Base-by-base conservation (phyloP, 1,284 basidiomycete genomes). In the Tylopilus sp. region DNA sequence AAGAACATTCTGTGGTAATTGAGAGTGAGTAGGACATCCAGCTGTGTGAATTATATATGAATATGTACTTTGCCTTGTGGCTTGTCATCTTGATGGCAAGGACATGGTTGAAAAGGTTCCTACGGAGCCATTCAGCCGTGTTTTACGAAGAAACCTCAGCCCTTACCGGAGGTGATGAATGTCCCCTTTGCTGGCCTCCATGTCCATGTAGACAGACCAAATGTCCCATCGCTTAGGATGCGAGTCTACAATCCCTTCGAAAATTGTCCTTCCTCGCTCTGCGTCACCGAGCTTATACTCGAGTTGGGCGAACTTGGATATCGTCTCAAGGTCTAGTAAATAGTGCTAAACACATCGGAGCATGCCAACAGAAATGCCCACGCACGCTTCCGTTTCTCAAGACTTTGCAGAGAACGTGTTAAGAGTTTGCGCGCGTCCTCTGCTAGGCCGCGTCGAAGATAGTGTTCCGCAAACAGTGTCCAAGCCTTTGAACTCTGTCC, bases 181-280 rank as follows among this genome's bases (percentile, higher is more conserved):
- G 79, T 97, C 90, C 29, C 86, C 81, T 77, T 92, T 89, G 55
- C 87, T 86, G 9, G 91, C 91, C 76, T 99, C 95, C 91, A 98
- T 96, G 77, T 99, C 98, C 77, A 99, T 91, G 80, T 99, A 99
- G 63, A 99, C 86, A 64, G 93, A 94, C 97, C 98, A 99, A 52
- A 99, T 82, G 78, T 99, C 97, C 83, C 96, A 91, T 57, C 96
- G 90, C 79, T 97, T 98, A 4, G 96, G 92, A 81, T 98, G 95
- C 19, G 92, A 94, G 77, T 97, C 95, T 38, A 99, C 86, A 63
- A 99, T 94, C 47, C 97, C 98, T 78, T 99, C 98, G 68, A 98
- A 99, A 62, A 99, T 87, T 1, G 97, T 99, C 76, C 94, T 93
- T 26, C 96, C 98, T 57, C 97, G 90, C 80, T 99, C 98, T 3